Evolutionary conservation across 2,329 filamentous ascomycete species (phyloP).

Genomic region (Aspergillus floridensis): DNA sequence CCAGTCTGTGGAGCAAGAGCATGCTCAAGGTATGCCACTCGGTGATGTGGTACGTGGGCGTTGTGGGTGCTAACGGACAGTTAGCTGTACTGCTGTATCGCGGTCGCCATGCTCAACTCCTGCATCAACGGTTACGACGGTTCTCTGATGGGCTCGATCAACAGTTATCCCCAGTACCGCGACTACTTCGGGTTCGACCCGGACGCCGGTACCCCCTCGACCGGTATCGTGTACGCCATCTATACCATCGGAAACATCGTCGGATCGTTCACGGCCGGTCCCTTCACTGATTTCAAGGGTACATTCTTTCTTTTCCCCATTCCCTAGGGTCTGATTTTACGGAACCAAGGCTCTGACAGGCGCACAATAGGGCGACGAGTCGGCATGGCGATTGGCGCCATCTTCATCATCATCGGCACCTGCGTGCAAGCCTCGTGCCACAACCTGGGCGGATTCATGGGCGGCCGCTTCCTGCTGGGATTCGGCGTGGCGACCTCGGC

Average conservation of each 20-base stretch:
- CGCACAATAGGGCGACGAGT: constrained; percentile 23
- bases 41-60: no score
- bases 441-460: constrained; percentile 30
- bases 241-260: constrained; percentile 52
- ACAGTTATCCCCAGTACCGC: constrained; percentile 47
- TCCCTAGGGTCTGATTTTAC: background rate
- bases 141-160: constrained; percentile 51
- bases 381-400: constrained; percentile 29
- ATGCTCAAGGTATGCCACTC: constrained; percentile 43
- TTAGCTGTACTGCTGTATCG: constrained; percentile 43
- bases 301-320: background rate
- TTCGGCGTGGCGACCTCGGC: constrained; percentile 30
- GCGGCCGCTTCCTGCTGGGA: constrained; percentile 31
- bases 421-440: constrained; percentile 26
- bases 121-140: constrained; percentile 52
- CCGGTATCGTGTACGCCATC: constrained; percentile 50
- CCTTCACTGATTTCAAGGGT: constrained; percentile 43
- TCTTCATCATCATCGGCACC: constrained; percentile 28
- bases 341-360: no score
- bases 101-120: constrained; percentile 45
- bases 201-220: constrained; percentile 40
- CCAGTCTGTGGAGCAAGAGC: constrained; percentile 35
- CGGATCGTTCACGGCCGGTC: constrained; percentile 46
- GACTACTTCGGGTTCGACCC: constrained; percentile 43
- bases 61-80: background rate